Conservation (phyloP, 208 protist species). For the Crithidia mellificae region DNA sequence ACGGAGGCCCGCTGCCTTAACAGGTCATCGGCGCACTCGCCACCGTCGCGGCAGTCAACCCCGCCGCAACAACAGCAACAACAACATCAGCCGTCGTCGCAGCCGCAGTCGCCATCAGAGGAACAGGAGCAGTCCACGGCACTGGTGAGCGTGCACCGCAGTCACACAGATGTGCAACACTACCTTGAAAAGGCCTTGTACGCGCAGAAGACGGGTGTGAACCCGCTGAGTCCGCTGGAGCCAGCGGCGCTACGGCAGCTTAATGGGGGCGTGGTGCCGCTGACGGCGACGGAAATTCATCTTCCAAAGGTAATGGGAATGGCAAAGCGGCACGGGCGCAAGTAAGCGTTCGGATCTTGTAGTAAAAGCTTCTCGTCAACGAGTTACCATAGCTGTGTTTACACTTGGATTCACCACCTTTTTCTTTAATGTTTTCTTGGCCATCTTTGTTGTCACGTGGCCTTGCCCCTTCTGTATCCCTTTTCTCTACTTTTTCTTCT, state of each 20-base stretch:
- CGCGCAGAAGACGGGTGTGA: background rate
- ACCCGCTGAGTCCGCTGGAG: background rate
- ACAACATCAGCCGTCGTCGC: background rate
- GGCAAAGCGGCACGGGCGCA: background rate
- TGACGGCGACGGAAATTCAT: slow-evolving; percentile 24
- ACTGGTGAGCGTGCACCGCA: background rate
- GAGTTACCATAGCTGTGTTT: no score
- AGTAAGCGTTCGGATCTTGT: no score
- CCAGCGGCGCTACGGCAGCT: background rate
- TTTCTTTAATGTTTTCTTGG: no score
- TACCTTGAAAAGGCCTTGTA: background rate
- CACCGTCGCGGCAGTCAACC: background rate
- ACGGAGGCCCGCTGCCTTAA: slow-evolving; percentile 5
- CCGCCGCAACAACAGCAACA: background rate
- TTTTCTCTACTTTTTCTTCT: no score
- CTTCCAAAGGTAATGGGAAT: slow-evolving; percentile 4
- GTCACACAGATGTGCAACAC: background rate
- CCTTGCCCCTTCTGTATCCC: no score
- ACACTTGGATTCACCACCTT: no score
- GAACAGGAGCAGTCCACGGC: background rate
- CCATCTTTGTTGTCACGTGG: no score
- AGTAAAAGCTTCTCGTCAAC: no score
- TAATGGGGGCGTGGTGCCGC: background rate
- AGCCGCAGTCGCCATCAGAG: no score
- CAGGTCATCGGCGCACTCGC: background rate